Conservation (phyloP, 169 alveolate species). For the Eimeria sp. region DNA sequence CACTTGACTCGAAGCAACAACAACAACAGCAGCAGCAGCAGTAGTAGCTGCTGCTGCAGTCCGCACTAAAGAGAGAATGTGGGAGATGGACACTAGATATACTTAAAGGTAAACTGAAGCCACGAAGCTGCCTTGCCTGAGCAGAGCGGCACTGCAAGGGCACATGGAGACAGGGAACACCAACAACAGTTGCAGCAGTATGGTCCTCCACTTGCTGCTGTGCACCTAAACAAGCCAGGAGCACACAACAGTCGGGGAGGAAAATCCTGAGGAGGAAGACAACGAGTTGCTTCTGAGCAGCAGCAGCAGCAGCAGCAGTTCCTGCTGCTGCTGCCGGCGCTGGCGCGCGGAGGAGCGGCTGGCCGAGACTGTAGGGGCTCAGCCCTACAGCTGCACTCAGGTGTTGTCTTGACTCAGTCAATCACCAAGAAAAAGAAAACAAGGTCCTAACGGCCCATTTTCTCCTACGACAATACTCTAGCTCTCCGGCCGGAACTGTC, state of each 20-base stretch:
- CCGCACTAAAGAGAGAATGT: background rate
- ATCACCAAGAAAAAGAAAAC: background rate
- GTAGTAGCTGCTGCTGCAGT: background rate
- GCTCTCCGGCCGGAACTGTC: background rate
- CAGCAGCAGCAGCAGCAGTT: conserved; percentile 1
- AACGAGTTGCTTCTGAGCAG: conserved; percentile 21
- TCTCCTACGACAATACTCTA: background rate
- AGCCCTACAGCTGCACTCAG: background rate
- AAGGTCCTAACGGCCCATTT: background rate
- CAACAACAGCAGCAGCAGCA: background rate
- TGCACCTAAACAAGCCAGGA: background rate
- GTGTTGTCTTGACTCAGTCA: background rate
- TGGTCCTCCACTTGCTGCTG: background rate
- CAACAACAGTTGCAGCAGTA: conserved; percentile 10
- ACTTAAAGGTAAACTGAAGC: background rate
- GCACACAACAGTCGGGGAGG: background rate
- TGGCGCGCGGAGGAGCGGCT: background rate
- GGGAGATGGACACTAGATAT: background rate
- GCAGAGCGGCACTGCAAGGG: conserved; percentile 4
- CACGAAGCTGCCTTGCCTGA: background rate
- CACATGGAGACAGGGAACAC: conserved; percentile 23
- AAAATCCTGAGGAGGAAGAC: conserved; percentile 3
- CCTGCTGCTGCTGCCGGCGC: conserved; percentile 18
- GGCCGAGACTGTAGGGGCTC: conserved; percentile 14
- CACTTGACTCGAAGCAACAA: background rate